Evolutionary conservation across 352 stramenopile species (phyloP).

Genomic region (Phytophthora pistaciae): DNA sequence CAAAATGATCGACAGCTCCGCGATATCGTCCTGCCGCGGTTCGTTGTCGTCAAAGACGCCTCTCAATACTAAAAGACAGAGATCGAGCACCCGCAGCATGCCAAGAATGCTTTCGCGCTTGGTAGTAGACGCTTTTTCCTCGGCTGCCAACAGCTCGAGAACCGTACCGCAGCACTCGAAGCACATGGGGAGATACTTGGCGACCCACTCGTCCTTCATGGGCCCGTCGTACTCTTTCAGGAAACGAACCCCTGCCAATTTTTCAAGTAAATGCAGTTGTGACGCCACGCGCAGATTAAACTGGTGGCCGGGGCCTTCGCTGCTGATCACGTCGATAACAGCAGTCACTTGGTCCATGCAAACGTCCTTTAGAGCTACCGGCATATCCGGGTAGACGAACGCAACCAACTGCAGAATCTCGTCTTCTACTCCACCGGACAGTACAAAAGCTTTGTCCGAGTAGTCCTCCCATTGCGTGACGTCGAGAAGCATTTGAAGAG

Average conservation of each 20-base stretch:
- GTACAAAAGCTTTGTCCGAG: slow-evolving; percentile 9
- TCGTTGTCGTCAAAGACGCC: slow-evolving; percentile 69
- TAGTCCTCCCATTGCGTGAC: slow-evolving; percentile 42
- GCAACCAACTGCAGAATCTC: slow-evolving; percentile 57
- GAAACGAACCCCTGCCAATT: slow-evolving; percentile 47
- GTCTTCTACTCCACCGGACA: slow-evolving; percentile 39
- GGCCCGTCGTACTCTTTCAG: slow-evolving; percentile 49
- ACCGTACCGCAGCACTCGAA: slow-evolving; percentile 77
- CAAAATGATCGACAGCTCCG: slow-evolving; percentile 55
- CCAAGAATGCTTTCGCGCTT: slow-evolving; percentile 31
- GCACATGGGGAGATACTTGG: slow-evolving; percentile 67
- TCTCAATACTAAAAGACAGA: slow-evolving; percentile 61
- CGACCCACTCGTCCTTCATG: slow-evolving; percentile 67
- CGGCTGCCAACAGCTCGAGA: slow-evolving; percentile 52
- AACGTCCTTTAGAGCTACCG: slow-evolving; percentile 44
- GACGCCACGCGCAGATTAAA: slow-evolving; percentile 48
- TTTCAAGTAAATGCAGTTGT: slow-evolving; percentile 58
- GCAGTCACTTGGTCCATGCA: slow-evolving; percentile 55
- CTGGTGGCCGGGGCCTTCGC: slow-evolving; percentile 60
- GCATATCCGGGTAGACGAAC: slow-evolving; percentile 55
- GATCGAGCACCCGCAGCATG: slow-evolving; percentile 70
- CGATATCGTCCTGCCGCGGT: slow-evolving; percentile 32
- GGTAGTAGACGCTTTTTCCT: slow-evolving; percentile 14
- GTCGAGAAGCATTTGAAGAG: slow-evolving; percentile 48
- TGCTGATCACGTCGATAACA: slow-evolving; percentile 59